phyloP scores from a whole-genome alignment of 805 yeast genomes.

The Kuraishia piskuri region DNA sequence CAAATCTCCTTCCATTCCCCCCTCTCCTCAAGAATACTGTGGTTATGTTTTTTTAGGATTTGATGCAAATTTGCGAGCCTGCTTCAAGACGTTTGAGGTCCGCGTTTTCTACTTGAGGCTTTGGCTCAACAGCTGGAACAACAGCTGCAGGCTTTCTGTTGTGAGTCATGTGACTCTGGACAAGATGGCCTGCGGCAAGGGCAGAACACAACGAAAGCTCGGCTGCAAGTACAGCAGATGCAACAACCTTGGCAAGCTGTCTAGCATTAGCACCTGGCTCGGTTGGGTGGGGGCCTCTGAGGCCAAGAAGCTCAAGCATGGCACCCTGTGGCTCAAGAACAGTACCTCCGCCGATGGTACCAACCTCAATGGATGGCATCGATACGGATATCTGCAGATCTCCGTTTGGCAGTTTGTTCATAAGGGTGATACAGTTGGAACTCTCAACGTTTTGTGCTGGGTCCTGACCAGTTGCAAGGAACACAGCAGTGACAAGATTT shows the following conservation, averaged over 20 bases:
- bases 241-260: conserved; percentile 86
- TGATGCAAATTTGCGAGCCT: conserved; percentile 71
- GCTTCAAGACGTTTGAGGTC: conserved; percentile 48
- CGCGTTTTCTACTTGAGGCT: conserved; percentile 18
- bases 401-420: conserved; percentile 71
- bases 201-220: conserved; percentile 94
- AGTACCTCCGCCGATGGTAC: conserved; percentile 99
- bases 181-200: conserved; percentile 96
- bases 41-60: conserved; percentile 35
- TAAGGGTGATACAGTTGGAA: conserved; percentile 93
- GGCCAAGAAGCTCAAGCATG: conserved; percentile 90
- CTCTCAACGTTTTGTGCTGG: conserved; percentile 99
- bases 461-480: conserved; percentile 94
- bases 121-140: conserved; percentile 16
- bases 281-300: conserved; percentile 91
- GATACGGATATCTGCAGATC: conserved; percentile 90
- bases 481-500: conserved; percentile 90
- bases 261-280: conserved; percentile 93
- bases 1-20: no score
- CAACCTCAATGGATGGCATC: conserved; percentile 98
- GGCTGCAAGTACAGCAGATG: conserved; percentile 92
- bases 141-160: conserved; percentile 43
- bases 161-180: conserved; percentile 94
- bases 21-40: neutral
- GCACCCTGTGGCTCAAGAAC: conserved; percentile 95